A percentile compares a stretch with the other conserved stretches of the same genome.
Conservation (phyloP, 345 rosid species). For the Trapa bicornis region DNA sequence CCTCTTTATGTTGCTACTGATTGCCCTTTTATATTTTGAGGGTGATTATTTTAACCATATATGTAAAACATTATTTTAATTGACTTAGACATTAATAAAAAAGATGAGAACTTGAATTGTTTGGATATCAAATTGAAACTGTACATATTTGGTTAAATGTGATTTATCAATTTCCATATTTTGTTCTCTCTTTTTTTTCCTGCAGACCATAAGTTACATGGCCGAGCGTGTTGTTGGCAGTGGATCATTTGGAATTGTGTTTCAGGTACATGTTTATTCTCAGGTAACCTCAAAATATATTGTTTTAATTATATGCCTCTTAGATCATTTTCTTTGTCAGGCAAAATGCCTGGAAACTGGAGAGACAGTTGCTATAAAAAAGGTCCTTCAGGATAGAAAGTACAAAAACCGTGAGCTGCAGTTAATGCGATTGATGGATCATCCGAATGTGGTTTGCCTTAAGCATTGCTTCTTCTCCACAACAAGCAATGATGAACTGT, state of each 20-base stretch:
- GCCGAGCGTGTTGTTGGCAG: slow-evolving; percentile 74
- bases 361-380: slow-evolving; percentile 45
- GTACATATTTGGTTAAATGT: not conserved
- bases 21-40: not conserved
- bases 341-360: slow-evolving; percentile 87
- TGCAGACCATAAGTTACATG: slow-evolving; percentile 79
- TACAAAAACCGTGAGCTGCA: slow-evolving; percentile 76
- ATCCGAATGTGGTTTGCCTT: slow-evolving; percentile 68
- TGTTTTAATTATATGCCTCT: not conserved
- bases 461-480: slow-evolving; percentile 88
- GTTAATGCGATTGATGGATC: slow-evolving; percentile 68
- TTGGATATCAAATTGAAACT: not conserved
- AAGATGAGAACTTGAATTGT: not conserved
- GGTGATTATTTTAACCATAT: not conserved
- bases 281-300: not conserved
- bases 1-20: no score
- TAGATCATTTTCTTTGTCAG: slow-evolving; percentile 20
- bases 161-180: not conserved
- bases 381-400: slow-evolving; percentile 69
- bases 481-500: slow-evolving; percentile 58
- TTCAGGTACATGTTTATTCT: slow-evolving; percentile 33
- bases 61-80: not conserved
- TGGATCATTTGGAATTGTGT: slow-evolving; percentile 77
- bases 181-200: not conserved
- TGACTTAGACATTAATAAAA: not conserved